These are phyloP conservation scores for Glarea lozoyensis DNA, from an alignment of 495 filamentous ascomycete genomes.

Conservation along the genomic window DNA sequence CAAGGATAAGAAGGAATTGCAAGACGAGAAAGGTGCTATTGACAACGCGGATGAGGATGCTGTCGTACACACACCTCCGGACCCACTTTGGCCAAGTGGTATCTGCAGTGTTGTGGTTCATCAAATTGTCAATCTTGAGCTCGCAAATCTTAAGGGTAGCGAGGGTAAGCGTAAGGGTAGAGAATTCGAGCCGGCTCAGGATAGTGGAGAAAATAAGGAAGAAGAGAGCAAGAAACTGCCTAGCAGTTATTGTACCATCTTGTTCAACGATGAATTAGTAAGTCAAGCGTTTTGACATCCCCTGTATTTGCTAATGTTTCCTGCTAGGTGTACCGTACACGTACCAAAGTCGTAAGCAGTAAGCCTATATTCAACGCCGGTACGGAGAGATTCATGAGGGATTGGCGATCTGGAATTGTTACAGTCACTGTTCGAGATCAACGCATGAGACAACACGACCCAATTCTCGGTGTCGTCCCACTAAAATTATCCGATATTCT, in stretches of 20 bases:
- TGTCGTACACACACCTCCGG: conserved; percentile 81
- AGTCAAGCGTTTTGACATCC: conserved; percentile 18
- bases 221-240: conserved; percentile 72
- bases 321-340: conserved; percentile 68
- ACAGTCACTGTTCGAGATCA: conserved; percentile 83
- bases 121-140: conserved; percentile 89
- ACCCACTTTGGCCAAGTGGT: conserved; percentile 88
- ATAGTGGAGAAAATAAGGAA: conserved; percentile 75
- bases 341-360: conserved; percentile 81
- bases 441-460: conserved; percentile 85
- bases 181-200: conserved; percentile 84
- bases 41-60: conserved; percentile 71
- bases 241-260: conserved; percentile 84
- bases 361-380: conserved; percentile 96
- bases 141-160: conserved; percentile 70
- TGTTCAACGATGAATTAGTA: conserved; percentile 77
- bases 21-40: conserved; percentile 81
- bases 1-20: conserved; percentile 63
- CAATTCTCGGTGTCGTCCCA: conserved; percentile 84
- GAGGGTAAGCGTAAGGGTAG: conserved; percentile 61
- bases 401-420: conserved; percentile 82
- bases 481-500: conserved; percentile 80
- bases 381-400: conserved; percentile 87
- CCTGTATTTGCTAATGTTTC: conserved; percentile 1
- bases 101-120: conserved; percentile 78